Percentiles rank a stretch among this genome's conserved stretches.
These are phyloP conservation scores for Ophiocordyceps camponoti-rufipedis DNA, from an alignment of 2,329 filamentous ascomycete species.

Conservation along the genomic window DNA sequence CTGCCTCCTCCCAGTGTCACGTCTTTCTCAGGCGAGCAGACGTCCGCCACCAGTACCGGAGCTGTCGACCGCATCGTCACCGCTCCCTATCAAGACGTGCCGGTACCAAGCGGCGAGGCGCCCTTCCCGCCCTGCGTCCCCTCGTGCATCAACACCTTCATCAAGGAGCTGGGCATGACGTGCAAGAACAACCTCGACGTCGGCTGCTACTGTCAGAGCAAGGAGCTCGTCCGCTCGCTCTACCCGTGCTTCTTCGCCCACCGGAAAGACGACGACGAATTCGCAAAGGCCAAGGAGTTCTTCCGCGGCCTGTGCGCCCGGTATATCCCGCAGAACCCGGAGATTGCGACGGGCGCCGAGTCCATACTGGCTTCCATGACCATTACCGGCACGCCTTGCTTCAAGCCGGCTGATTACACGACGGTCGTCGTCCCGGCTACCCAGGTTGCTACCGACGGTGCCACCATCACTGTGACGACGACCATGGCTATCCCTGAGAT, in stretches of 20 bases:
- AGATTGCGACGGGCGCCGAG: conserved; percentile 59
- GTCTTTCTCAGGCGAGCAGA: no score
- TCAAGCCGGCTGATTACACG: conserved; percentile 29
- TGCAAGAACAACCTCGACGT: conserved; percentile 75
- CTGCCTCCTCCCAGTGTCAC: no score
- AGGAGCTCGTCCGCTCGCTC: conserved; percentile 58
- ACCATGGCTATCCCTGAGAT: neutral
- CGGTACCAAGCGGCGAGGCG: conserved; percentile 16
- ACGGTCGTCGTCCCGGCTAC: conserved; percentile 19
- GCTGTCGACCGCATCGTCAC: no score
- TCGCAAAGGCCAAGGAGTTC: conserved; percentile 58
- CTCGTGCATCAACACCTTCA: conserved; percentile 82
- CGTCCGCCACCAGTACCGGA: no score
- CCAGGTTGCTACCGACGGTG: neutral
- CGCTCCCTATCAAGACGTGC: conserved; percentile 1
- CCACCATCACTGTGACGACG: neutral
- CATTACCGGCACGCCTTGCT: conserved; percentile 30
- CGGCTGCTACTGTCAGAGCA: conserved; percentile 72
- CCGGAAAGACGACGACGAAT: conserved; percentile 45
- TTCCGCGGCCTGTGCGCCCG: conserved; percentile 81
- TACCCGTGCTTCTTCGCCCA: conserved; percentile 68
- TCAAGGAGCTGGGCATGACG: conserved; percentile 37
- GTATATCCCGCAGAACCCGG: conserved; percentile 62
- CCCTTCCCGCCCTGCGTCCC: conserved; percentile 58
- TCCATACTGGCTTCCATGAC: conserved; percentile 43